phyloP scores from a whole-genome alignment of 129 eudicot species.

The Dittrichia graveolens region DNA sequence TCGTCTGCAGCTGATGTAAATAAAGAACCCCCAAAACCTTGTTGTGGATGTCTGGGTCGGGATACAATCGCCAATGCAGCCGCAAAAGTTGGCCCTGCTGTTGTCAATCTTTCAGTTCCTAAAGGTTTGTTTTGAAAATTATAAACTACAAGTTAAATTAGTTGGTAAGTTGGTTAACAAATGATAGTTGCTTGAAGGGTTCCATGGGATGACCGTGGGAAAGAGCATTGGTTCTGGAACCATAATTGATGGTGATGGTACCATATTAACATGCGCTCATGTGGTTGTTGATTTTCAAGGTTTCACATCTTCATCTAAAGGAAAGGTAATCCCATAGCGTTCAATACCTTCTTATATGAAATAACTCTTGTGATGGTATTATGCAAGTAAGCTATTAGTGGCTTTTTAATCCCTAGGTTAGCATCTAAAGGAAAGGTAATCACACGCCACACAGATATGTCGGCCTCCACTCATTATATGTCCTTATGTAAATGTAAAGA shows the following conservation, averaged over 20 bases:
- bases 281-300: constrained; percentile 82
- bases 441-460: too few species aligned
- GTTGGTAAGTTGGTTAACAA: neutral
- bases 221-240: constrained; percentile 91
- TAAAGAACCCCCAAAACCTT: constrained; percentile 52
- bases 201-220: constrained; percentile 66
- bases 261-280: constrained; percentile 89
- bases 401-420: neutral
- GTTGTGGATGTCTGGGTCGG: constrained; percentile 79
- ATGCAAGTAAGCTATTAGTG: neutral
- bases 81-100: constrained; percentile 93
- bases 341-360: neutral
- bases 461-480: too few species aligned
- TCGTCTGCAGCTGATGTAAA: constrained; percentile 46
- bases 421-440: too few species aligned
- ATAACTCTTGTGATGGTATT: neutral
- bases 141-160: neutral
- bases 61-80: constrained; percentile 95
- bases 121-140: constrained; percentile 46
- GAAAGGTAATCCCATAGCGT: constrained; percentile 50
- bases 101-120: constrained; percentile 87
- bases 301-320: constrained; percentile 62
- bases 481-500: too few species aligned
- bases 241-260: constrained; percentile 85
- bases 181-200: constrained; percentile 45